phyloP scores from a whole-genome alignment of 345 rosid genomes.

The Dipteronia sinensis region DNA sequence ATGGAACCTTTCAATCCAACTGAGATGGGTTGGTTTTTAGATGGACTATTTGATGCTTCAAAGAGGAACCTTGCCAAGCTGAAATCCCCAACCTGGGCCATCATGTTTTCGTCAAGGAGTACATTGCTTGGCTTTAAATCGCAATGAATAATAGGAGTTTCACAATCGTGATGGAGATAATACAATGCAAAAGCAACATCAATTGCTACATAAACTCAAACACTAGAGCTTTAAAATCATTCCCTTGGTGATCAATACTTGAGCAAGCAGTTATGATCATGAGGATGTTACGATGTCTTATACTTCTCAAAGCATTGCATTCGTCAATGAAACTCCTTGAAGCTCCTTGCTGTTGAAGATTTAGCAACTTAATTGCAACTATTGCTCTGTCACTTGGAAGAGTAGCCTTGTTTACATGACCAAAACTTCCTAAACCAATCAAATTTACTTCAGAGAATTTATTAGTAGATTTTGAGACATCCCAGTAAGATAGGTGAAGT shows the following conservation, averaged over 20 bases:
- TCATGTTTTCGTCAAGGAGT: constrained; percentile 26
- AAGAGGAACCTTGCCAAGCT: constrained; percentile 24
- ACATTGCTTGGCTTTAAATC: constrained; percentile 37
- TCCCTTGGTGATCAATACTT: constrained; percentile 15
- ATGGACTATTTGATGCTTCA: too few relatives aligned
- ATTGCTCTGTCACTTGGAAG: neutral
- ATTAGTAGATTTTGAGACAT: constrained; percentile 7
- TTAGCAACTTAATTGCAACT: constrained; percentile 20
- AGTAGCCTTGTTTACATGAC: neutral
- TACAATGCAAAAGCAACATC: too few relatives aligned
- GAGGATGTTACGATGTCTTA: constrained; percentile 26
- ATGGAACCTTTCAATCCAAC: constrained; percentile 27
- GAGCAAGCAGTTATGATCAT: constrained; percentile 27
- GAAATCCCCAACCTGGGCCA: constrained; percentile 31
- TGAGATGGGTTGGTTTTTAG: constrained; percentile 20
- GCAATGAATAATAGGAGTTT: constrained; percentile 25
- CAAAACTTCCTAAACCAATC: constrained; percentile 21
- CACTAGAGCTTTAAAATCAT: constrained; percentile 21
- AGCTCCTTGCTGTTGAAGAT: constrained; percentile 13
- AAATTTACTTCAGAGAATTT: constrained; percentile 11
- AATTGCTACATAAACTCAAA: constrained; percentile 21
- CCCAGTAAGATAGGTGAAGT: neutral
- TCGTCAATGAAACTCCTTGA: constrained; percentile 26
- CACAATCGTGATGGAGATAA: constrained; percentile 12
- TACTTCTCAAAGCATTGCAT: constrained; percentile 23